Evolutionary conservation across 768 basidiomycete species (phyloP).

Genomic region (Sporobolomyces phaffii): DNA sequence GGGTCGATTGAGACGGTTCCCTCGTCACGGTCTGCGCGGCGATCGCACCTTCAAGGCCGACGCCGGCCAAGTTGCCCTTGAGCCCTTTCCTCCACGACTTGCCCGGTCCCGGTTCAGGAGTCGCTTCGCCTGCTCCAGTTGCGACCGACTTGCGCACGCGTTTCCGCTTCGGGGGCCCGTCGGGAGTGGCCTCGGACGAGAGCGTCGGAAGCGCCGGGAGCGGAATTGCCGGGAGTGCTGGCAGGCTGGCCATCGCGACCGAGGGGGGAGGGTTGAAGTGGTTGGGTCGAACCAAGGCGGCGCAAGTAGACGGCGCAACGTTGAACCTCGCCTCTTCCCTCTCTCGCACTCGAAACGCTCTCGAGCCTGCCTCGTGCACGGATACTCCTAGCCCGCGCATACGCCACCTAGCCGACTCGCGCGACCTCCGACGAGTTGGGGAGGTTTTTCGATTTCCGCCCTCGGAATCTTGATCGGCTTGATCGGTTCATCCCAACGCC

Average conservation of each 20-base stretch:
- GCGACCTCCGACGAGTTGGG: too few relatives aligned
- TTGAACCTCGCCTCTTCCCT: too few relatives aligned
- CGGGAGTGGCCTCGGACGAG: neutral
- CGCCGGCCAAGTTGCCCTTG: constrained; percentile 23
- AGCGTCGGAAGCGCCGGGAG: neutral
- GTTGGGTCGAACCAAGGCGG: neutral
- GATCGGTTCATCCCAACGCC: too few relatives aligned
- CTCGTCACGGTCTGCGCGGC: neutral
- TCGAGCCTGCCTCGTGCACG: too few relatives aligned
- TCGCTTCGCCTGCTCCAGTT: neutral
- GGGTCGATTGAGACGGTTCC: neutral
- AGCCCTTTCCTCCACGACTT: neutral
- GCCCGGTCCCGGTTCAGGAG: constrained; percentile 1
- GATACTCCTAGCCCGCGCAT: too few relatives aligned
- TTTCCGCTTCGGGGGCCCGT: constrained; percentile 7
- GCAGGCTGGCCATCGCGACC: neutral
- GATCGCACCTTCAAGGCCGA: constrained; percentile 7
- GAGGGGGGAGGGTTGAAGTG: neutral
- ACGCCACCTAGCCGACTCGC: too few relatives aligned
- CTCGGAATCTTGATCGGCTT: too few relatives aligned
- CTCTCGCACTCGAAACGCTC: too few relatives aligned
- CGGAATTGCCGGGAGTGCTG: neutral
- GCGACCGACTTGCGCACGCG: constrained; percentile 2
- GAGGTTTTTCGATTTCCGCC: too few relatives aligned
- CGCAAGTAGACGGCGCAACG: neutral